These are phyloP conservation scores for Globisporangium cystogenes DNA, from an alignment of 352 stramenopile species.

Conservation along the genomic window DNA sequence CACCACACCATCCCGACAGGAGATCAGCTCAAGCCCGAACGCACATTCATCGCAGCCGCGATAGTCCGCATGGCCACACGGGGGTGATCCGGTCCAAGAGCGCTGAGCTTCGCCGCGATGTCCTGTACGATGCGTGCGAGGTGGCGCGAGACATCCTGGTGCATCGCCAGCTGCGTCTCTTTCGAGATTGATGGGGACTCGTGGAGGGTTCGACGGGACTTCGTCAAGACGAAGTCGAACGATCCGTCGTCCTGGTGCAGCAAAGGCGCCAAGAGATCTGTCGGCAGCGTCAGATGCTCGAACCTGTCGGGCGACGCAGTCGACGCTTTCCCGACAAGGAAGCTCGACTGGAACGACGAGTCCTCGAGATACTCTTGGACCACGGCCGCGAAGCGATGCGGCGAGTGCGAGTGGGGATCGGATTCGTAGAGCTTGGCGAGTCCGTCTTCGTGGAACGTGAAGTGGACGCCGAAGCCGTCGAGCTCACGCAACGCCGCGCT, in stretches of 20 bases:
- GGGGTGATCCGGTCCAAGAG: conserved; percentile 14
- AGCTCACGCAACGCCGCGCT: conserved; percentile 22
- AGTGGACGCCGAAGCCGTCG: conserved; percentile 48
- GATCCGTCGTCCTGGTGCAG: background rate
- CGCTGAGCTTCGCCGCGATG: conserved; percentile 28
- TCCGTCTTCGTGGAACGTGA: conserved; percentile 36
- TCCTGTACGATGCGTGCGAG: conserved; percentile 38
- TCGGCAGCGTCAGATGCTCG: conserved; percentile 10
- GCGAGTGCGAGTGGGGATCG: background rate
- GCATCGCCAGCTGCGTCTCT: conserved; percentile 14
- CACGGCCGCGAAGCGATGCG: conserved; percentile 11
- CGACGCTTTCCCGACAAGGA: conserved; percentile 9
- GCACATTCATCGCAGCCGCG: conserved; percentile 35
- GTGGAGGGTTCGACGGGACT: background rate
- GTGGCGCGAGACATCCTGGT: conserved; percentile 20
- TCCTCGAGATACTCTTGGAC: conserved; percentile 11
- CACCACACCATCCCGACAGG: background rate
- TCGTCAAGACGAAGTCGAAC: background rate
- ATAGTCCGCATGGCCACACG: conserved; percentile 27
- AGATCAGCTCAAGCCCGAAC: conserved; percentile 8
- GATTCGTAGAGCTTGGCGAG: conserved; percentile 6
- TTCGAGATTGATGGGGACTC: conserved; percentile 31
- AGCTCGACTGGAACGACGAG: conserved; percentile 3
- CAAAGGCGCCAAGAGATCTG: conserved; percentile 5
- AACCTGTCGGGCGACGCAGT: conserved; percentile 23